A percentile compares a stretch with the other conserved stretches of the same genome.
Evolutionary conservation across 2,329 filamentous ascomycete genomes (phyloP).

Genomic region (Talaromyces sp.): DNA sequence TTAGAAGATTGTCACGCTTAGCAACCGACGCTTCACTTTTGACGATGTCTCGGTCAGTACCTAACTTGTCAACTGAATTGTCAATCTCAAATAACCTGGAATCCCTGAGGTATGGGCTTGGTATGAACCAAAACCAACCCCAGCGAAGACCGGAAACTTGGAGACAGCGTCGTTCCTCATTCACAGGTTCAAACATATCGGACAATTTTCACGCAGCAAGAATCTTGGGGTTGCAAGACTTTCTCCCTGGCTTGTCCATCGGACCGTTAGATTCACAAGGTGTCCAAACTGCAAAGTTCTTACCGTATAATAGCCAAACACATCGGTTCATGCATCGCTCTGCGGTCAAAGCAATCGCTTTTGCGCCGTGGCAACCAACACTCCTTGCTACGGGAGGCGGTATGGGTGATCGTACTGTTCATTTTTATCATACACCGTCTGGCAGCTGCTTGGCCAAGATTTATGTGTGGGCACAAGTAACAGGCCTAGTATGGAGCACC

Average conservation of each 20-base stretch:
- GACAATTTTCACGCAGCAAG: not conserved
- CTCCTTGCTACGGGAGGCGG: constrained; percentile 88
- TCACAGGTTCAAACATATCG: not conserved
- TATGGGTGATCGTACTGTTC: constrained; percentile 89
- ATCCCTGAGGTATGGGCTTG: not conserved
- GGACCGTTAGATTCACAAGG: not conserved
- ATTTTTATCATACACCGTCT: constrained; percentile 85
- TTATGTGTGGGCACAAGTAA: constrained; percentile 88
- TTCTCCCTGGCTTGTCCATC: not conserved
- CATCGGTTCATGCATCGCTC: constrained; percentile 75
- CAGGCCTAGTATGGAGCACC: constrained; percentile 82
- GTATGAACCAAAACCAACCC: not conserved
- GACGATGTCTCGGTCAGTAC: not conserved
- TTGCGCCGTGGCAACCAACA: constrained; percentile 87
- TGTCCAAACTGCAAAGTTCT: constrained; percentile 20
- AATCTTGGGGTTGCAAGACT: not conserved
- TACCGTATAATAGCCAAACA: constrained; percentile 55
- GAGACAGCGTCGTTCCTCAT: not conserved
- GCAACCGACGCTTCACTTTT: not conserved
- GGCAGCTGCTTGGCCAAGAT: constrained; percentile 85
- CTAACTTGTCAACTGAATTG: not conserved
- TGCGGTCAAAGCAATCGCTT: constrained; percentile 93
- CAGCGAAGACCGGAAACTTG: not conserved
- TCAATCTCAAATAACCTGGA: not conserved
- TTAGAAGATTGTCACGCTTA: constrained; percentile 7